Evolutionary conservation across 2,329 filamentous ascomycete genomes (phyloP), one percentile per base, ranked within the genome.

Genomic region (Pseudocercospora fuligena): DNA sequence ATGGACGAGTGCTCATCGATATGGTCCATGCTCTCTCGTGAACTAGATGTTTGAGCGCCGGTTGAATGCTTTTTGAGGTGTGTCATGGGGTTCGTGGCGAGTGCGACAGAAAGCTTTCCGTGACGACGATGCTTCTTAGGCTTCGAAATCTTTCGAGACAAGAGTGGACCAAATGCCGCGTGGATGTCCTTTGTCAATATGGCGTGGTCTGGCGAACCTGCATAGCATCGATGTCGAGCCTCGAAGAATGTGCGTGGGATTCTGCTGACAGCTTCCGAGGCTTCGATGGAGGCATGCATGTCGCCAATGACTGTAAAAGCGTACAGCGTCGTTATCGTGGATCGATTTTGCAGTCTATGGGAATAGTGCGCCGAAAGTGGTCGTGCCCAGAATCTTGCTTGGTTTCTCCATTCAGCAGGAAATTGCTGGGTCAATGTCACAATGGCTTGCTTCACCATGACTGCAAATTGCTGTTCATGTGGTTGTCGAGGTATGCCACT

Each of bases 191-290:
- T 79, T 3, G 78, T 78, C 25, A 85, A 73, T 11, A 82, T 77
- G 14, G 77, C 77, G 63, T 84, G 82, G 68, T 84, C 82, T 0
- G 80, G 80, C 47, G 81, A 83, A 31, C 79, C 79, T 16, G 76
- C 75, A 64, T 82, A 82, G 29, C 79, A 79, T 25, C 81, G 77
- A 65, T 84, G 79, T 2, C 79, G 78, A 25, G 78, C 76, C 27
- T 70, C 79, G 76, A 84, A 82, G 74, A 84, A 83, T 11, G 78
- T 80, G 14, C 82, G 69, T 0, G 82, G 81, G 0, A 80, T 78
- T 16, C 78, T 78, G 7, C 70, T 69, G n/a, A 77, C 70, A 9
- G 66, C 60, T 70, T 69, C 75, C 56, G 46, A 73, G 12, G 66
- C 60, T 21, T 74, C 73, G 49, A 73, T 67, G 11, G 71, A 72